Base-by-base conservation (phyloP, 1,139 yeast genomes). In the Candida dubliniensis region DNA sequence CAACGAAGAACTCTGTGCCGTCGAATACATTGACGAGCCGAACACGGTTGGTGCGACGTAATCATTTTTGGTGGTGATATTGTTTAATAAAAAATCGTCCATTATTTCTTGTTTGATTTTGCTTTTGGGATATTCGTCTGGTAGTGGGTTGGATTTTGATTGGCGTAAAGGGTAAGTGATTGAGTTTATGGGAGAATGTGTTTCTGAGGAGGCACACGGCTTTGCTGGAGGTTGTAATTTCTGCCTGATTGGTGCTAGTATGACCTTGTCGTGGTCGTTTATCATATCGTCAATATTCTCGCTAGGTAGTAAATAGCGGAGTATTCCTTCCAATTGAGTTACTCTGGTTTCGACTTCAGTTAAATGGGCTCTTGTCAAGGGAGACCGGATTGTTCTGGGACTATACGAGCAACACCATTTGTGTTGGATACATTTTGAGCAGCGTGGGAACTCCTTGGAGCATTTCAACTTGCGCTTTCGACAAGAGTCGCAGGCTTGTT, bases 361-460 rank as follows among this genome's bases (percentile, higher is more conserved):
- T 51, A 88, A 69, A 66, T 85, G 86, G 14, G 86, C 89, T 54
- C 96, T 71, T 0, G 96, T 88, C 48, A 88, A 68, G 0, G 96
- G 96, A 7, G 91, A 82, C 47, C 96, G 69, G 29, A 85, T 84
- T 1, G 85, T 77, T 49, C 87, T 71, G 11, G 96, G 96, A 25
- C 87, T 81, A 61, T 88, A 88, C 4, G 79, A 67, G 63, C 96
- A 88, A 39, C 77, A 76, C 86, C 95, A 84, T 35, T 76, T 72
- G 58, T 87, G 89, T 45, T 78, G 81, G 13, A 74, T 64, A 65
- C 96, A 88, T 59, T 87, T 87, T 38, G 84, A 71, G 59, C 96
- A 88, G 52, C 79, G 78, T 4, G 96, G 96, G 33, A 66, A 73
- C 52, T 84, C 89, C 60, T 79, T 79, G 37, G 82, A 75, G 52